Base-by-base conservation (phyloP, 306 rosid species). In the Castanea sativa region DNA sequence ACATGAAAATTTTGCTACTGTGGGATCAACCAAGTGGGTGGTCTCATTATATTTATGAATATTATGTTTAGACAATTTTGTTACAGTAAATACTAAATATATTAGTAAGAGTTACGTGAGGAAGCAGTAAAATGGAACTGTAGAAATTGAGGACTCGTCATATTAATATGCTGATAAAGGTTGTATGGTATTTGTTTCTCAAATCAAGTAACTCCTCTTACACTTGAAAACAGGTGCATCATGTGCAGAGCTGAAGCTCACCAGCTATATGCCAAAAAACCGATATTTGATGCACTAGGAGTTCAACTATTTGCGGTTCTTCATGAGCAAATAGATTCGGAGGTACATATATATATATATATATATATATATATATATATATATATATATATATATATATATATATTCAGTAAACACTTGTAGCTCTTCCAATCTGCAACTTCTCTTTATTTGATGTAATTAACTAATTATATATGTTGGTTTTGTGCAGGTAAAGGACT, bases 201-300 rank as follows among this genome's bases (percentile, higher is more conserved):
- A 35, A 35, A 35, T 35, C 41, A 5, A 35, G 41, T 69, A 25
- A 45, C 3, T 25, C 69, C 73, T 78, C 79, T 74, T 71, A 78
- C 56, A 78, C 56, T 69, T 80, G 85, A 72, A 75, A 86, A 89
- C 90, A 94, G 98, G 85, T 94, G 97, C 91, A 88, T 94, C 80
- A 92, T 94, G 98, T 94, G 97, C 74, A 85, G 98, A 90, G 98
- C 97, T 61, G 98, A 92, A 86, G 98, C 97, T 79, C 96, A 94
- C 88, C 89, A 89, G 76, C 86, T 92, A 21, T 94, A 86, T 60
- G 85, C 93, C 33, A 91, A 81, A 83, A 94, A 94, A 80, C 90
- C 94, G n/a, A 81, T 92, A 76, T 92, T 92, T 82, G 98, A 94
- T 81, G 85, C 98, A 80, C 92, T 94, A 69, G 98, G 98, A 35